Percentiles rank a stretch among this genome's conserved stretches.
These are phyloP conservation scores for Citrus reticulata DNA, from an alignment of 345 rosid species.

Conservation along the genomic window DNA sequence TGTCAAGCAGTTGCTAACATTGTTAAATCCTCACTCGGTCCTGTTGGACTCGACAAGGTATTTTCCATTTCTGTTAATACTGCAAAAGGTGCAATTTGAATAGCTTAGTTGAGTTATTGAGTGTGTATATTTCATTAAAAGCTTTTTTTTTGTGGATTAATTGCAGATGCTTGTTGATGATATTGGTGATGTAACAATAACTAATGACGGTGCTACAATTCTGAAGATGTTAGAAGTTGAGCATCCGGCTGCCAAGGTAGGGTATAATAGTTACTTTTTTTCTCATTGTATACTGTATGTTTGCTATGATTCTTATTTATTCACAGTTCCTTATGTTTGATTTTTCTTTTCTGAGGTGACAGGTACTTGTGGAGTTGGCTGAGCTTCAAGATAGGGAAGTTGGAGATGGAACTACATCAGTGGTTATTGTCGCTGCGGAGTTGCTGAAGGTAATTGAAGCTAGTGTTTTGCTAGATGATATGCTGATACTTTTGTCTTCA, in stretches of 20 bases:
- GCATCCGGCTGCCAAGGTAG: constrained; percentile 98
- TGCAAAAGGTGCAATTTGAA: not conserved
- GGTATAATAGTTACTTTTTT: not conserved
- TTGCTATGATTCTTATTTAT: not conserved
- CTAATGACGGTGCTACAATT: constrained; percentile 98
- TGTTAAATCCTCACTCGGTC: constrained; percentile 93
- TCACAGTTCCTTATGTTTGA: not conserved
- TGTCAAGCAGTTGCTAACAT: constrained; percentile 97
- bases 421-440: constrained; percentile 96
- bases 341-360: constrained; percentile 9
- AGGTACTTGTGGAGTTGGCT: constrained; percentile 99
- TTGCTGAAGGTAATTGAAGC: constrained; percentile 57
- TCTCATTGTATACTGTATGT: not conserved
- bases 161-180: constrained; percentile 96
- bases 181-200: constrained; percentile 93
- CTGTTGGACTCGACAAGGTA: constrained; percentile 98
- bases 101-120: not conserved
- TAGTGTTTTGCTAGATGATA: not conserved
- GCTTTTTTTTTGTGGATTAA: not conserved
- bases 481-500: not conserved
- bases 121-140: no score
- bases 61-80: not conserved
- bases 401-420: constrained; percentile 98
- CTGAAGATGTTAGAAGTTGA: constrained; percentile 97
- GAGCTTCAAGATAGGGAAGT: constrained; percentile 98